A percentile compares a stretch with the other conserved stretches of the same genome.
Conservation (phyloP, 164 flowering plant species). For the Sedum album region DNA sequence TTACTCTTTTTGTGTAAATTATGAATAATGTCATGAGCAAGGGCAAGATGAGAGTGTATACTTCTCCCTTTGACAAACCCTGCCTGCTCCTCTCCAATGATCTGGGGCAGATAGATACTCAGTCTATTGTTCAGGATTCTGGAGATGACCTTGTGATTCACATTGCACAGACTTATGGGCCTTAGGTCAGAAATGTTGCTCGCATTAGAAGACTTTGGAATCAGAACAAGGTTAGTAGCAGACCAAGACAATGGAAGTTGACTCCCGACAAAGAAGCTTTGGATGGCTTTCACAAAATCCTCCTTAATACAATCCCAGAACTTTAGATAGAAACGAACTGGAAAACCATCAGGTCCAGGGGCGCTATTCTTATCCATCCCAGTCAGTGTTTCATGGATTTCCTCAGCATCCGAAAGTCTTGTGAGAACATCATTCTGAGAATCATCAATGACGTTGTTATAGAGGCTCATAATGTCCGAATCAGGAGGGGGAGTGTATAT, state of each 20-base stretch:
- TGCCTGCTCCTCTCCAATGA: neutral
- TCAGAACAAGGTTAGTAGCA: too few relatives aligned
- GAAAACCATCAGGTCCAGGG: conserved; percentile 5
- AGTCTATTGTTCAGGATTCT: neutral
- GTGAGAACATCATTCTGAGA: neutral
- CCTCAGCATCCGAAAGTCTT: neutral
- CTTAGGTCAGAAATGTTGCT: neutral
- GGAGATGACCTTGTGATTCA: neutral
- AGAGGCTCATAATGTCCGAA: too few relatives aligned
- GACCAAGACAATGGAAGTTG: neutral
- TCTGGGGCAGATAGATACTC: neutral
- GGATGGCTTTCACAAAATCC: neutral
- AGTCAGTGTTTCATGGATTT: neutral
- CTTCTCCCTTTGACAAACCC: neutral
- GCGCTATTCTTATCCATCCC: neutral
- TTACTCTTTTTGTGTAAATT: neutral
- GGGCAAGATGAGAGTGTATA: neutral
- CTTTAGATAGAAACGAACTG: neutral
- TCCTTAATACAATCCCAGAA: neutral
- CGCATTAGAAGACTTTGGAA: neutral
- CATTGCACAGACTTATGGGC: conserved; percentile 5
- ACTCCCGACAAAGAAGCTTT: neutral
- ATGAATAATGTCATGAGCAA: neutral
- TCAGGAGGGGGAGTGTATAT: too few relatives aligned
- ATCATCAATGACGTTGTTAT: too few relatives aligned